phyloP scores from a whole-genome alignment of 1,139 yeast species.

The Scheffersomyces cryptocercus region DNA sequence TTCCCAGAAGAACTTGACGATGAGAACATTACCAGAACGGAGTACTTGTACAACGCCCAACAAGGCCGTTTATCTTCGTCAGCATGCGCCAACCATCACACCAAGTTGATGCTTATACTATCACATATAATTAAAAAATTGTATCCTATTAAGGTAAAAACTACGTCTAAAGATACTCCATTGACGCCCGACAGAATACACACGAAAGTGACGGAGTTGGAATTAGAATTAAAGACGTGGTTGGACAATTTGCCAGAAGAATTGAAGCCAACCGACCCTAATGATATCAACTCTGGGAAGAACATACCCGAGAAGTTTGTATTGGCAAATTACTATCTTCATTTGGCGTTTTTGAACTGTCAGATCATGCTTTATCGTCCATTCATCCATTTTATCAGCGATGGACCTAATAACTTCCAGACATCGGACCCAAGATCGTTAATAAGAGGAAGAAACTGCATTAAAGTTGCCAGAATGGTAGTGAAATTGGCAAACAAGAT shows the following conservation, averaged over 20 bases:
- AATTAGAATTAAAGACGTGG: constrained; percentile 75
- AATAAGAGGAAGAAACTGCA: constrained; percentile 81
- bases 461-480: constrained; percentile 81
- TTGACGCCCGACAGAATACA: constrained; percentile 46
- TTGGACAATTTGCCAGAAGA: constrained; percentile 69
- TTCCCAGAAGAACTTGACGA: constrained; percentile 85
- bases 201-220: constrained; percentile 70
- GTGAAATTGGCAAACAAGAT: constrained; percentile 82
- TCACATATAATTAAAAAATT: constrained; percentile 45
- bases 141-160: constrained; percentile 40
- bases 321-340: constrained; percentile 75
- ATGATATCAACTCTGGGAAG: constrained; percentile 19
- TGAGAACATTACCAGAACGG: constrained; percentile 74
- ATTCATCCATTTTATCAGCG: constrained; percentile 77
- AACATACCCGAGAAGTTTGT: constrained; percentile 62
- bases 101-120: constrained; percentile 58
- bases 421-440: constrained; percentile 46
- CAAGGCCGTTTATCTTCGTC: constrained; percentile 61
- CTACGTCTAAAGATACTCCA: constrained; percentile 14
- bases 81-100: constrained; percentile 85
- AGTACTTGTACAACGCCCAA: constrained; percentile 41
- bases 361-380: constrained; percentile 88
- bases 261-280: constrained; percentile 70
- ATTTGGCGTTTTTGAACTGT: constrained; percentile 78
- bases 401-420: constrained; percentile 48